These are phyloP conservation scores for Reticulascus tulasneorum DNA, from an alignment of 2,329 filamentous ascomycete species.

Conservation along the genomic window DNA sequence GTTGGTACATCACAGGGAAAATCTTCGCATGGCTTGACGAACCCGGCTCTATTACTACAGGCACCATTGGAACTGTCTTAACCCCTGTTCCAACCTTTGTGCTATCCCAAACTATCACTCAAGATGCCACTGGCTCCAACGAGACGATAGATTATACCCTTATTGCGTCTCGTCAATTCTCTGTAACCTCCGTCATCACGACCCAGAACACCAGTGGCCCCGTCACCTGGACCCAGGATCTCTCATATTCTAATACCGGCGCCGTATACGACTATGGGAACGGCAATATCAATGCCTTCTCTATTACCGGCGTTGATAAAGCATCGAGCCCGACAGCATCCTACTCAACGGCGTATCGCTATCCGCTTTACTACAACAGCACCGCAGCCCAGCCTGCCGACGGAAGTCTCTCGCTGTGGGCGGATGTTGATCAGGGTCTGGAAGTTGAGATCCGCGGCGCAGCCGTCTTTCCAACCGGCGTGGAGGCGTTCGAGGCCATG, in stretches of 20 bases:
- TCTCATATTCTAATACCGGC: conserved; percentile 54
- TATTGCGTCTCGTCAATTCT: conserved; percentile 49
- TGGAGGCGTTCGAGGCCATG: conserved; percentile 51
- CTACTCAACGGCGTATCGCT: conserved; percentile 44
- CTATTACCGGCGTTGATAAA: conserved; percentile 24
- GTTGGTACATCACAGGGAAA: conserved; percentile 76
- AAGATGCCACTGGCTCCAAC: conserved; percentile 50
- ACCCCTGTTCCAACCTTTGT: conserved; percentile 38
- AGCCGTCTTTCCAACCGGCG: conserved; percentile 51
- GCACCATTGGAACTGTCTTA: conserved; percentile 27
- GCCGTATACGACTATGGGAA: conserved; percentile 17
- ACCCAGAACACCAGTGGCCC: conserved; percentile 39
- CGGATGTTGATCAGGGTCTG: conserved; percentile 37
- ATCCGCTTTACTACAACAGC: conserved; percentile 56
- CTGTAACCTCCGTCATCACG: conserved; percentile 46
- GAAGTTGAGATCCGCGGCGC: conserved; percentile 30
- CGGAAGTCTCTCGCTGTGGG: conserved; percentile 42
- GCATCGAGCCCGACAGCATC: conserved; percentile 4
- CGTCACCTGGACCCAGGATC: conserved; percentile 52
- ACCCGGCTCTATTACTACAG: conserved; percentile 47
- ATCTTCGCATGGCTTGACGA: conserved; percentile 70
- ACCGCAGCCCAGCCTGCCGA: conserved; percentile 37
- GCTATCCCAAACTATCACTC: conserved; percentile 43
- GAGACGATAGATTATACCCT: conserved; percentile 57
- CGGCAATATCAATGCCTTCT: conserved; percentile 23